These are phyloP conservation scores for Vachellia pachyceras DNA, from an alignment of 306 rosid genomes.

Conservation along the genomic window DNA sequence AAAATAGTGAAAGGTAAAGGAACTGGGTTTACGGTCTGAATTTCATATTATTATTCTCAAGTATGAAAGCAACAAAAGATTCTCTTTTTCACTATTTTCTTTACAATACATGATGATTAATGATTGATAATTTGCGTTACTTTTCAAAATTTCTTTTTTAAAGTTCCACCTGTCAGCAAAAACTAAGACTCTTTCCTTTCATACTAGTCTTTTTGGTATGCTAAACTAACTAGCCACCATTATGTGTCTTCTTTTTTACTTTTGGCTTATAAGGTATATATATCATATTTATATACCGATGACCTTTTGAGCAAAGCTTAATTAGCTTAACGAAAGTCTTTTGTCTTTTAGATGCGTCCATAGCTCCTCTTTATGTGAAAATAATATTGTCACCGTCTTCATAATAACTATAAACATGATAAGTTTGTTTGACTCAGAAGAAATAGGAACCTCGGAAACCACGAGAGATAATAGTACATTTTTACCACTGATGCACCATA, in stretches of 20 bases:
- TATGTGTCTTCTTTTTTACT: neutral
- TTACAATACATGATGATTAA: neutral
- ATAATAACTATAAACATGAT: neutral
- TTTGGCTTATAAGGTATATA: neutral
- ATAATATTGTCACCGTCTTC: neutral
- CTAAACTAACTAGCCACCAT: neutral
- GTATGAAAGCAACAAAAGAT: neutral
- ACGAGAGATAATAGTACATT: conserved; percentile 37
- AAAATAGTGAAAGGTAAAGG: neutral
- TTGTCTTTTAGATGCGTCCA: neutral
- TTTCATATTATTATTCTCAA: neutral
- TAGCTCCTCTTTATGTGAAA: conserved; percentile 25
- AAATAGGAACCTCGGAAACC: conserved; percentile 37
- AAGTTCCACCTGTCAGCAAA: neutral
- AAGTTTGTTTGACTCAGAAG: conserved; percentile 26
- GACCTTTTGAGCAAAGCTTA: neutral
- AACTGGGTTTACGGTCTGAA: neutral
- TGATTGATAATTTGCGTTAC: neutral
- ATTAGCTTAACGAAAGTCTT: neutral
- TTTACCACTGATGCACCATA: no score
- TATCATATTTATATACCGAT: neutral
- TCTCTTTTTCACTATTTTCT: neutral
- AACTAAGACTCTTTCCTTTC: neutral
- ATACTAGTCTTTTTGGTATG: conserved; percentile 1
- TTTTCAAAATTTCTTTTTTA: neutral